These are phyloP conservation scores for Scedosporium aurantiacum DNA, from an alignment of 2,329 filamentous ascomycete genomes.

Conservation along the genomic window DNA sequence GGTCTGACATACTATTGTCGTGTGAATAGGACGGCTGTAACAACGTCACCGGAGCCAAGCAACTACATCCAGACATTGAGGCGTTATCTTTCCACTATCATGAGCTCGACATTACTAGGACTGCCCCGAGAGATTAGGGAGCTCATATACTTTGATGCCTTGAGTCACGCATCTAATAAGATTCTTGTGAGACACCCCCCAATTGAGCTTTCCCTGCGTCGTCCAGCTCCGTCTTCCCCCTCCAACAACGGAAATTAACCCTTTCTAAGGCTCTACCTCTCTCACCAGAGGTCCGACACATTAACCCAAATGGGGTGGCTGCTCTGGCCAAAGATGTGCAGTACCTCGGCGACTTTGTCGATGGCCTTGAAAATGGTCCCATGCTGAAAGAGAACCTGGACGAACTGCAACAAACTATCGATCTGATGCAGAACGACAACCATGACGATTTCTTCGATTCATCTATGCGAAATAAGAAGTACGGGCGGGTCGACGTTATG, in stretches of 20 bases:
- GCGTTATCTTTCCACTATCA: constrained; percentile 86
- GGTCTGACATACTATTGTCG: background rate
- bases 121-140: constrained; percentile 95
- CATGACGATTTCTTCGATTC: constrained; percentile 97
- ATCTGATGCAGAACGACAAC: constrained; percentile 77
- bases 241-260: background rate
- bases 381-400: constrained; percentile 83
- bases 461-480: constrained; percentile 80
- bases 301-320: constrained; percentile 76
- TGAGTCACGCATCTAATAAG: constrained; percentile 79
- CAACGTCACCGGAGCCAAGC: constrained; percentile 60
- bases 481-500: constrained; percentile 84
- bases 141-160: constrained; percentile 92
- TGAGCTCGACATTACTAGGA: constrained; percentile 85
- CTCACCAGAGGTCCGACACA: constrained; percentile 66
- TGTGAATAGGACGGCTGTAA: constrained; percentile 37
- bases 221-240: constrained; percentile 10
- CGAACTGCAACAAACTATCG: constrained; percentile 85
- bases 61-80: constrained; percentile 95
- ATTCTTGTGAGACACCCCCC: constrained; percentile 51
- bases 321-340: constrained; percentile 73
- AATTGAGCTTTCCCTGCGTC: background rate
- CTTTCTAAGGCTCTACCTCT: constrained; percentile 55
- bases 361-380: constrained; percentile 70
- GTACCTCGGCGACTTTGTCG: constrained; percentile 78